These are phyloP conservation scores for Ceratobasidium sp. DNA, from an alignment of 1,284 basidiomycete species.

Conservation along the genomic window DNA sequence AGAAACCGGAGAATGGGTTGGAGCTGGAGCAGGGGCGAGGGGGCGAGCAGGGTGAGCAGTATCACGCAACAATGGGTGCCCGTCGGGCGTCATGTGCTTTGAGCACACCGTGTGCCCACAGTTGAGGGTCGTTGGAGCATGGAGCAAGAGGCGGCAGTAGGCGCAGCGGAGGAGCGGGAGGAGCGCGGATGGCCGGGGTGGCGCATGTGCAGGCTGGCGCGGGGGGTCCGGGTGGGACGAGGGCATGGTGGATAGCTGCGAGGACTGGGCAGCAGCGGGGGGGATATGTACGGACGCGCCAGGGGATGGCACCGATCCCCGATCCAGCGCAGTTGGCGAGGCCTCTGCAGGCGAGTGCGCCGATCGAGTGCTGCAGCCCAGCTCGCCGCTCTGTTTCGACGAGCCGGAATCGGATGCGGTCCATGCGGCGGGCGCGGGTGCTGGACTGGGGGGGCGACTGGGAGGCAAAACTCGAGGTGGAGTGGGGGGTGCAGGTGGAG, in stretches of 20 bases:
- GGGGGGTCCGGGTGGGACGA: neutral
- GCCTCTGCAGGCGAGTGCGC: slow-evolving; percentile 10
- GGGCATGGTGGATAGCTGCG: slow-evolving; percentile 3
- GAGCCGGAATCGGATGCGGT: neutral
- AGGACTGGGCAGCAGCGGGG: neutral
- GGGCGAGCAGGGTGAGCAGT: slow-evolving; percentile 2
- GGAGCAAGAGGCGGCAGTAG: slow-evolving; percentile 60
- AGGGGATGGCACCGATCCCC: slow-evolving; percentile 27
- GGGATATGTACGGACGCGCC: slow-evolving; percentile 21
- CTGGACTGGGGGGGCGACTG: neutral
- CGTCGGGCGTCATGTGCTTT: slow-evolving; percentile 51
- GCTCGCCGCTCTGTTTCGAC: slow-evolving; percentile 15
- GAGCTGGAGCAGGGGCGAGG: neutral
- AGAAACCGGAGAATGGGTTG: slow-evolving; percentile 5
- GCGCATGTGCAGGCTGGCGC: neutral
- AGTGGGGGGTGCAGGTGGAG: slow-evolving; percentile 28
- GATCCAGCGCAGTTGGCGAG: slow-evolving; percentile 32
- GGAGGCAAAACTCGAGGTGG: slow-evolving; percentile 24
- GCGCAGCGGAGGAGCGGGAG: slow-evolving; percentile 60
- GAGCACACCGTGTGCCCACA: slow-evolving; percentile 71
- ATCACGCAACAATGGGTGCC: neutral
- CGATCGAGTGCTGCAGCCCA: slow-evolving; percentile 31
- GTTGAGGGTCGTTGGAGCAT: slow-evolving; percentile 65
- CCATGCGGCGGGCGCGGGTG: neutral
- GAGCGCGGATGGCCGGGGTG: slow-evolving; percentile 47